Evolutionary conservation across 441 rosid genomes (phyloP).

Genomic region (Populus hybrid): DNA sequence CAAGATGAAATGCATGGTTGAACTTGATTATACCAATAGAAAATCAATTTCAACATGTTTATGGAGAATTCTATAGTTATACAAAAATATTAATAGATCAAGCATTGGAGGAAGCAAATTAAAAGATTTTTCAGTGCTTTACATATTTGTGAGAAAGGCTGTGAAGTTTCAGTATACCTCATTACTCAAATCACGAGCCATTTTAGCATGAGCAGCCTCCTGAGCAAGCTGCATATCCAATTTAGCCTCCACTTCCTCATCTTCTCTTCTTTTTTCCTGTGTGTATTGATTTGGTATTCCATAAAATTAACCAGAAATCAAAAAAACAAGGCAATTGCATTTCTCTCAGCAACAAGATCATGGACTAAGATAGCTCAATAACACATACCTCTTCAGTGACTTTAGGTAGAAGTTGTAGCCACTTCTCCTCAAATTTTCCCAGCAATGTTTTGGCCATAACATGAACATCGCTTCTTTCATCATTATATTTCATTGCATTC

Average conservation of each 20-base stretch:
- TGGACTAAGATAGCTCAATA: neutral
- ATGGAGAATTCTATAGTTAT: neutral
- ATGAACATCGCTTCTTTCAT: constrained; percentile 72
- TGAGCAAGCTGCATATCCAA: constrained; percentile 65
- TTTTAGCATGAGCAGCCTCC: constrained; percentile 75
- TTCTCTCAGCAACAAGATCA: neutral
- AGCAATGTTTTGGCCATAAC: constrained; percentile 87
- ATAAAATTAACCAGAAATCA: neutral
- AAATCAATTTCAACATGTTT: neutral
- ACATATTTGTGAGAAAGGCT: neutral
- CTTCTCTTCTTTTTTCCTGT: constrained; percentile 71
- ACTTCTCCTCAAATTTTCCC: constrained; percentile 88
- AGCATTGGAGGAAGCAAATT: neutral
- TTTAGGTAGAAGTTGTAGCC: constrained; percentile 88
- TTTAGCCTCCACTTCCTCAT: constrained; percentile 69
- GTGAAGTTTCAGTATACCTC: constrained; percentile 30
- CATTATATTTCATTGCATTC: constrained; percentile 95
- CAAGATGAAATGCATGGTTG: neutral
- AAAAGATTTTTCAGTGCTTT: neutral
- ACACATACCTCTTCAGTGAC: constrained; percentile 61
- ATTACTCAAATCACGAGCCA: constrained; percentile 67
- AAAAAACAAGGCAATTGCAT: too few species aligned
- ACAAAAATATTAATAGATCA: neutral
- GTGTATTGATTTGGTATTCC: neutral
- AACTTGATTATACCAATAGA: neutral